Percentiles rank a stretch among this genome's conserved stretches.
Evolutionary conservation across 768 basidiomycete genomes (phyloP).

Genomic region (Nidula microcarpa): DNA sequence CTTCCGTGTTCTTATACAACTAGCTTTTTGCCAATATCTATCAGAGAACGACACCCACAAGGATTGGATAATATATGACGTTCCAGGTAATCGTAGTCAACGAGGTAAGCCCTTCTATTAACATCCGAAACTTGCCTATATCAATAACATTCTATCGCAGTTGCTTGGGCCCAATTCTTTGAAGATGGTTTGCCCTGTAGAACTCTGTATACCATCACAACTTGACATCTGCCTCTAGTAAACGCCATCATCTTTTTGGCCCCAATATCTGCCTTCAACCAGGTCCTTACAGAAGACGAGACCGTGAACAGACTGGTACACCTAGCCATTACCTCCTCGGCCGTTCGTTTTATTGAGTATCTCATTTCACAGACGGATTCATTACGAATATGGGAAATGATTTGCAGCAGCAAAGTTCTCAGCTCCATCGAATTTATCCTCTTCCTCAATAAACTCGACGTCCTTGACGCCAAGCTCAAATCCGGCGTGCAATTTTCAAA

Average conservation of each 20-base stretch:
- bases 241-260: constrained; percentile 66
- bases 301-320: constrained; percentile 57
- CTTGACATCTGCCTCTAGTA: constrained; percentile 26
- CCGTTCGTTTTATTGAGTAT: no score
- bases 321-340: no score
- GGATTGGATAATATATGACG: constrained; percentile 65
- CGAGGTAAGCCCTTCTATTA: constrained; percentile 34
- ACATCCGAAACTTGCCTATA: background rate
- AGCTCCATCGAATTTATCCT: constrained; percentile 51
- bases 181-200: constrained; percentile 55
- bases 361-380: constrained; percentile 42
- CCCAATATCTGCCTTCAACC: constrained; percentile 63
- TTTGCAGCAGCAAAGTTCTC: constrained; percentile 58
- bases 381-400: constrained; percentile 53
- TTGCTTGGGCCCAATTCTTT: constrained; percentile 68
- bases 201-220: no score
- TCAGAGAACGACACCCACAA: constrained; percentile 27
- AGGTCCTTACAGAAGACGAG: constrained; percentile 56
- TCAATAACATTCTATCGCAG: constrained; percentile 21
- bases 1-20: background rate
- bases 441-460: constrained; percentile 62
- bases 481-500: constrained; percentile 49
- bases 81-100: constrained; percentile 57
- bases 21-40: background rate
- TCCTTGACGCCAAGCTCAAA: constrained; percentile 50